phyloP scores from a whole-genome alignment of 345 rosid genomes.

The Citrus trifoliata region DNA sequence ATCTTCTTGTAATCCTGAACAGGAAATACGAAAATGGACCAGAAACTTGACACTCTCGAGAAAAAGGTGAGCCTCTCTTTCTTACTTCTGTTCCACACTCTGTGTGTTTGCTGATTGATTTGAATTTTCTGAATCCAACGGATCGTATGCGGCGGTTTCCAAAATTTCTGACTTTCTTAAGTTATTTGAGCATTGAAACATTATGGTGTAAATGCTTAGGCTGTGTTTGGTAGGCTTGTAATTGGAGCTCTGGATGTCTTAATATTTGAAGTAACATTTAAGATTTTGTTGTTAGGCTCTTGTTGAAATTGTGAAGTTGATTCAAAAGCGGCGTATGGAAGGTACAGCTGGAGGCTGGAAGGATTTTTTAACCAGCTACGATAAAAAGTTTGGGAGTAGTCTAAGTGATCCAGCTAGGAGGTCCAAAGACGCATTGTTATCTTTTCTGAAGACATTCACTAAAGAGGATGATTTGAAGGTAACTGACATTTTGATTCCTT shows the following conservation, averaged over 20 bases:
- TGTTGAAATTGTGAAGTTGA: conserved; percentile 58
- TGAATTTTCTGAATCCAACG: neutral
- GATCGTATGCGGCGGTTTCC: neutral
- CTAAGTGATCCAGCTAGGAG: conserved; percentile 77
- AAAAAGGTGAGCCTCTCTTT: neutral
- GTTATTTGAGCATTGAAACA: neutral
- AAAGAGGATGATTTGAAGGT: conserved; percentile 53
- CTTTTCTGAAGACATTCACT: conserved; percentile 60
- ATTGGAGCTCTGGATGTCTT: neutral
- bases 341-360: conserved; percentile 72
- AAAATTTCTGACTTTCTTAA: neutral
- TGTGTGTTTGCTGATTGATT: neutral
- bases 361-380: conserved; percentile 53
- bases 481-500: neutral
- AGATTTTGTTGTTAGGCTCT: conserved; percentile 40
- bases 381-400: conserved; percentile 50
- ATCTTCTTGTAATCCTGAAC: neutral
- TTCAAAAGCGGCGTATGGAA: conserved; percentile 50
- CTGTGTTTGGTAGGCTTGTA: too few relatives aligned
- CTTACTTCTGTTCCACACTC: neutral
- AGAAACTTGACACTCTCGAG: conserved; percentile 10
- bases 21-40: neutral
- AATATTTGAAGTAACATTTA: neutral
- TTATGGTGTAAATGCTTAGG: neutral
- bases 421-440: conserved; percentile 41